A percentile compares a stretch with the other conserved stretches of the same genome.
Evolutionary conservation across 257 asterid genomes (phyloP).

Genomic region (Solanum sejunctum): DNA sequence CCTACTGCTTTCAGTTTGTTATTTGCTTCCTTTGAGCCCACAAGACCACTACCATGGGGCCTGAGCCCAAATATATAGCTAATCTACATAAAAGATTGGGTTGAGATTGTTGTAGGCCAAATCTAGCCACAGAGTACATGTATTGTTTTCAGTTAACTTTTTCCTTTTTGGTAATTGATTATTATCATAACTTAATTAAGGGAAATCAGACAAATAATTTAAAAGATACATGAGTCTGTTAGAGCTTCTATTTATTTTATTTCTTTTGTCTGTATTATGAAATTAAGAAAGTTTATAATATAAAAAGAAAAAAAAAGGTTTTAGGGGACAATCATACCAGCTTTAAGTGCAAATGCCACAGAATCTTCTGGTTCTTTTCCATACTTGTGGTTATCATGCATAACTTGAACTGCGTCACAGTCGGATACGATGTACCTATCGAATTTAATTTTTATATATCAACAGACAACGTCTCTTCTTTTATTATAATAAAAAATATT

Average conservation of each 20-base stretch:
- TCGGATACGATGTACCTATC: slow-evolving; percentile 78
- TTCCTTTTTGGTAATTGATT: neutral
- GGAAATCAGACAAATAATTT: neutral
- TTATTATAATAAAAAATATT: no score
- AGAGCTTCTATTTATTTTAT: neutral
- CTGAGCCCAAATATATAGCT: neutral
- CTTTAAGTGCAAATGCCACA: slow-evolving; percentile 61
- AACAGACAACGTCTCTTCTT: accelerated
- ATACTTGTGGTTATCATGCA: slow-evolving; percentile 43
- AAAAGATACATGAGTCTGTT: neutral
- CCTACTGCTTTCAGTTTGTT: neutral
- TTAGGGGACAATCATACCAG: slow-evolving; percentile 27
- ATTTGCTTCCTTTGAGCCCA: slow-evolving; percentile 1
- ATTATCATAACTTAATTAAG: neutral
- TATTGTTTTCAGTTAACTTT: neutral
- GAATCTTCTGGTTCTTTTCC: slow-evolving; percentile 63
- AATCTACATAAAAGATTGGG: neutral
- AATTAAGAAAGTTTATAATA: neutral
- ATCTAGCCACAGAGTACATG: neutral
- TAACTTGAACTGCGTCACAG: slow-evolving; percentile 60
- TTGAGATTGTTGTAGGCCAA: neutral
- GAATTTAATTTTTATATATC: neutral
- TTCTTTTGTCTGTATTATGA: neutral
- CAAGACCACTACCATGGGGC: neutral
- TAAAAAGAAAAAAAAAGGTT: neutral